Conservation (phyloP, 805 yeast genomes). For the Candida cerambycidarum region DNA sequence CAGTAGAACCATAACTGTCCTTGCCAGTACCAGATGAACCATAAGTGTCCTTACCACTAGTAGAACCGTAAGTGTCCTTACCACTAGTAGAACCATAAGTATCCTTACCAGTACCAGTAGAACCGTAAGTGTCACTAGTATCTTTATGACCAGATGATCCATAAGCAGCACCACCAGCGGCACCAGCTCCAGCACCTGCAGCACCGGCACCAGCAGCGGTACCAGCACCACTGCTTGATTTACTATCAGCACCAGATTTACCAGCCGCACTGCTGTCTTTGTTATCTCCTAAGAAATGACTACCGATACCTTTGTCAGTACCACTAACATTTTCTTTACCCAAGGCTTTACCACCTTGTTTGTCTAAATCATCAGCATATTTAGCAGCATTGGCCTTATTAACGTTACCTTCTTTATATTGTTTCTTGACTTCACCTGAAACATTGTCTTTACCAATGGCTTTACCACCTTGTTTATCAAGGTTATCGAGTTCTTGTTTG, state of each 20-base stretch:
- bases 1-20: conserved; percentile 13
- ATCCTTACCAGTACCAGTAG: conserved; percentile 12
- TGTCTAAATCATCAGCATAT: conserved; percentile 23
- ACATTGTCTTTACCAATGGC: conserved; percentile 27
- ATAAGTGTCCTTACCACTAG: conserved; percentile 7
- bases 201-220: conserved; percentile 6
- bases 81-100: conserved; percentile 10
- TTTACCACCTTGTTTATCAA: conserved; percentile 31
- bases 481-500: conserved; percentile 26
- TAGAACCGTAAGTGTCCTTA: conserved; percentile 9
- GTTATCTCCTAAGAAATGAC: conserved; percentile 20
- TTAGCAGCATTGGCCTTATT: conserved; percentile 28
- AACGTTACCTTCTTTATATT: conserved; percentile 30
- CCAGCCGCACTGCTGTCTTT: conserved; percentile 7
- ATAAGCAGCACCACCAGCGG: conserved; percentile 11
- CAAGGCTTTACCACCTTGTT: conserved; percentile 18
- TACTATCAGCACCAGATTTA: conserved; percentile 14
- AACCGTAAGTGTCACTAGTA: conserved; percentile 17
- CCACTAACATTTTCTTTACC: conserved; percentile 27
- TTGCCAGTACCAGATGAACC: neutral
- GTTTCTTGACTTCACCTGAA: conserved; percentile 27
- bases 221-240: conserved; percentile 13
- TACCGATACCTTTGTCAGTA: conserved; percentile 31
- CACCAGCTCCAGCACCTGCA: conserved; percentile 15
- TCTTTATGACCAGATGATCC: conserved; percentile 11